These are phyloP conservation scores for Fomitopsis pinicola DNA, from an alignment of 1,284 basidiomycete genomes.

Conservation along the genomic window DNA sequence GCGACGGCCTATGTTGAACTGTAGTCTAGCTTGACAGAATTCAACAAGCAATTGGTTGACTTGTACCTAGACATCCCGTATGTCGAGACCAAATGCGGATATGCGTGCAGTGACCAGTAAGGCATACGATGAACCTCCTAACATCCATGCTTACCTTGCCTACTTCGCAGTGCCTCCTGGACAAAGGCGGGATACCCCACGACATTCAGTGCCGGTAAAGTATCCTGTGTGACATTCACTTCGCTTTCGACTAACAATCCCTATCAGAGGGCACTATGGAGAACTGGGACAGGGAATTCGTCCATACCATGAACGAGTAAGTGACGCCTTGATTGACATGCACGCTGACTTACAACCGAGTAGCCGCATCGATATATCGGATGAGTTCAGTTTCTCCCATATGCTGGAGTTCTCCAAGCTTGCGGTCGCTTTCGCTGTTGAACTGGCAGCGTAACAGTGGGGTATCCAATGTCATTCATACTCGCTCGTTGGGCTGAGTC, in stretches of 20 bases:
- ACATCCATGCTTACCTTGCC: conserved; percentile 20
- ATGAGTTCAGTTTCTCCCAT: conserved; percentile 83
- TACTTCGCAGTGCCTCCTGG: conserved; percentile 69
- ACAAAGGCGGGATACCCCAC: conserved; percentile 81
- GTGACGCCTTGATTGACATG: conserved; percentile 25
- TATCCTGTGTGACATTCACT: conserved; percentile 5
- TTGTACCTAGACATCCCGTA: conserved; percentile 78
- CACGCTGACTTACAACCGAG: conserved; percentile 14
- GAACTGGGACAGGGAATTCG: conserved; percentile 70
- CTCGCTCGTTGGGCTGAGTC: too few species aligned
- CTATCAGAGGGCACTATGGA: conserved; percentile 63
- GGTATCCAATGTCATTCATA: background rate
- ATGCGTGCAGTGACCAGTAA: conserved; percentile 92
- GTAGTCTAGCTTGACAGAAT: conserved; percentile 62
- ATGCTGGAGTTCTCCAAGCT: conserved; percentile 90
- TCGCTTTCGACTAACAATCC: conserved; percentile 9
- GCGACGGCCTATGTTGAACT: conserved; percentile 9
- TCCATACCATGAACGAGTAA: conserved; percentile 80
- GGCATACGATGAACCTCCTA: conserved; percentile 17
- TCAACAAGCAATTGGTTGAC: conserved; percentile 75
- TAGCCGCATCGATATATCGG: conserved; percentile 78
- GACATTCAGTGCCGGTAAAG: conserved; percentile 75
- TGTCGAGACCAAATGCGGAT: conserved; percentile 84
- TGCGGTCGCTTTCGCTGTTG: conserved; percentile 80
- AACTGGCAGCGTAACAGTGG: conserved; percentile 56